phyloP scores from a whole-genome alignment of 2,329 filamentous ascomycete species.

The Zasmidium citrigriseum region DNA sequence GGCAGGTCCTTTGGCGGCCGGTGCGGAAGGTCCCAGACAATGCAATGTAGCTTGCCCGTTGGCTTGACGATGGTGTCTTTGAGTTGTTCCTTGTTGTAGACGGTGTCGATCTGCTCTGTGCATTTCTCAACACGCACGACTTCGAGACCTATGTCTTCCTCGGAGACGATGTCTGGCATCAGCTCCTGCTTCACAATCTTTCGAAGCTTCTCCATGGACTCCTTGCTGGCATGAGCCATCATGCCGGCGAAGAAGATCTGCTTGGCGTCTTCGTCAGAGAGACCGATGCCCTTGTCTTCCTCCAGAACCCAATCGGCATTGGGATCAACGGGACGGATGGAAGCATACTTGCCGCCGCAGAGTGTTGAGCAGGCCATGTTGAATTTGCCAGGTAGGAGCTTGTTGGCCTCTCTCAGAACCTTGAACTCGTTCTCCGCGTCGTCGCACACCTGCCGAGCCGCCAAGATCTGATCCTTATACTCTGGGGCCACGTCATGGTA shows the following conservation, averaged over 20 bases:
- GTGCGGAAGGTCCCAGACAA: conserved; percentile 49
- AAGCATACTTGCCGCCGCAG: conserved; percentile 58
- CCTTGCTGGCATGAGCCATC: conserved; percentile 44
- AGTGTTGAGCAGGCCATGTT: conserved; percentile 73
- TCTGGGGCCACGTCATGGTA: conserved; percentile 86
- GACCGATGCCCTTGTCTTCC: conserved; percentile 28
- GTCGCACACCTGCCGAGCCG: conserved; percentile 67
- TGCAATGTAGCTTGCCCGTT: conserved; percentile 57
- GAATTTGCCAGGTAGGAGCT: conserved; percentile 72
- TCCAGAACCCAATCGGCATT: conserved; percentile 30
- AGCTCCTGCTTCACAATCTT: conserved; percentile 29
- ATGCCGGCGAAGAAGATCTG: conserved; percentile 55
- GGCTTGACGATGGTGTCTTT: conserved; percentile 47
- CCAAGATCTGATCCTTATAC: conserved; percentile 65
- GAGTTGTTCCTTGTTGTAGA: conserved; percentile 49
- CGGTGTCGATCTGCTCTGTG: conserved; percentile 44
- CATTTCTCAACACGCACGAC: conserved; percentile 56
- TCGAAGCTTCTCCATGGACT: conserved; percentile 25
- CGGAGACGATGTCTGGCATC: conserved; percentile 40
- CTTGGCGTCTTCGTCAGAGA: conserved; percentile 49
- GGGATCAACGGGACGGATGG: conserved; percentile 8
- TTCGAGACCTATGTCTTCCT: conserved; percentile 61
- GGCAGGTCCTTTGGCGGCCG: conserved; percentile 27
- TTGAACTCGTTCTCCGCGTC: conserved; percentile 68
- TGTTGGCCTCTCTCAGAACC: conserved; percentile 54